phyloP scores from a whole-genome alignment of 2,329 filamentous ascomycete species.

The Chaetomium olivaceum region DNA sequence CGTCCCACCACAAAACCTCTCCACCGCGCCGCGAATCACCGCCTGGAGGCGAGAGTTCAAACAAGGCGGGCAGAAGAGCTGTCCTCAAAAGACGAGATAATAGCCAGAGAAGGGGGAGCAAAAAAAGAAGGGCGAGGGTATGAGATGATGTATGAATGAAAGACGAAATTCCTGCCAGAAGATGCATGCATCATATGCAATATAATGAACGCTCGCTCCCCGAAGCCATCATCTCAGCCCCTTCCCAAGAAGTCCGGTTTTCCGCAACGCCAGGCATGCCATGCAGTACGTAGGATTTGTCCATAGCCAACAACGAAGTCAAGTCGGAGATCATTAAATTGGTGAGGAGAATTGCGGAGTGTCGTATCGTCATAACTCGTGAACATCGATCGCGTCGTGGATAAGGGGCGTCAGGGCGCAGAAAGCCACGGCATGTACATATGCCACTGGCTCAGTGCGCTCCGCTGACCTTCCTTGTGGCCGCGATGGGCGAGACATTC shows the following conservation, averaged over 20 bases:
- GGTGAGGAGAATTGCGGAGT: neutral
- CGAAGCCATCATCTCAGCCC: neutral
- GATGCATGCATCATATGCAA: conserved; percentile 20
- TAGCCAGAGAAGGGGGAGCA: neutral
- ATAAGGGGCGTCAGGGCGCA: neutral
- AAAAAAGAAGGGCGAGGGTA: neutral
- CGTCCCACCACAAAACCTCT: neutral
- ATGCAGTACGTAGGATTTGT: neutral
- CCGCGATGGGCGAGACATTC: conserved; percentile 44
- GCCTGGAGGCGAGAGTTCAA: neutral
- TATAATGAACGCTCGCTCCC: conserved; percentile 15
- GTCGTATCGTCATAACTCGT: conserved; percentile 26
- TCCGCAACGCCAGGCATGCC: conserved; percentile 22
- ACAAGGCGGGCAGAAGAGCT: conserved; percentile 2
- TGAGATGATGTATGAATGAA: conserved; percentile 6
- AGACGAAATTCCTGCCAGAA: conserved; percentile 9
- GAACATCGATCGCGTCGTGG: conserved; percentile 12
- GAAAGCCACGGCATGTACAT: neutral
- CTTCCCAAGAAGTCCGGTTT: neutral
- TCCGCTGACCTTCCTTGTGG: conserved; percentile 52
- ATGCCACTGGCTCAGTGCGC: conserved; percentile 6
- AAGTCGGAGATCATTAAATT: neutral
- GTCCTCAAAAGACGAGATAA: neutral
- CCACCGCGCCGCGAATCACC: conserved; percentile 22
- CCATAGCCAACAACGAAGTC: conserved; percentile 5